A percentile compares a stretch with the other conserved stretches of the same genome.
These are phyloP conservation scores for Leccinum variicolor DNA, from an alignment of 768 basidiomycete genomes.

Conservation along the genomic window DNA sequence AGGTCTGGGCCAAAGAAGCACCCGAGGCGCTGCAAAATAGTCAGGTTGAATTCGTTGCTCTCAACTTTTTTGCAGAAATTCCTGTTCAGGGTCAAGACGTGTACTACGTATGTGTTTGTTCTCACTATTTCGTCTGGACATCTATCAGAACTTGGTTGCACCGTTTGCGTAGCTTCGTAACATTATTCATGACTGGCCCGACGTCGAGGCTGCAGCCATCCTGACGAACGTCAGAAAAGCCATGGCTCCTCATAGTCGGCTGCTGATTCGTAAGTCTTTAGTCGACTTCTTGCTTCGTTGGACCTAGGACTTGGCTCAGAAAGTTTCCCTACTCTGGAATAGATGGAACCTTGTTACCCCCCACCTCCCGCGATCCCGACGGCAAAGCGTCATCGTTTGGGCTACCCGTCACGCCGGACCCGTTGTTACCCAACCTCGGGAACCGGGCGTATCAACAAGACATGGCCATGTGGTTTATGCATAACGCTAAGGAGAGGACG, in stretches of 20 bases:
- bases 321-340: not conserved
- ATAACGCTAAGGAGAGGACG: slow-evolving; percentile 43
- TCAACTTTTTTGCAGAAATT: not conserved
- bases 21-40: slow-evolving; percentile 8
- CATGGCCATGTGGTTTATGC: slow-evolving; percentile 42
- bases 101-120: not conserved
- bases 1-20: not conserved
- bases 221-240: slow-evolving; percentile 27
- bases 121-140: not conserved
- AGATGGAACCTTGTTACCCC: slow-evolving; percentile 22
- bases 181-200: slow-evolving; percentile 36
- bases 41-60: not conserved
- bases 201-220: slow-evolving; percentile 30
- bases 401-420: slow-evolving; percentile 36
- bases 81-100: not conserved
- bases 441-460: slow-evolving; percentile 42
- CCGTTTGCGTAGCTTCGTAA: slow-evolving; percentile 22
- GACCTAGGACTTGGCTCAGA: not conserved
- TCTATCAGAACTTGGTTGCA: not conserved
- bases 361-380: slow-evolving; percentile 5
- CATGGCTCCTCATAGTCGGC: slow-evolving; percentile 27
- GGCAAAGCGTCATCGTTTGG: slow-evolving; percentile 1
- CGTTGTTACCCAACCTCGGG: slow-evolving; percentile 48
- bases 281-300: not conserved
- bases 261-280: slow-evolving; percentile 33